Conservation (phyloP, 768 basidiomycete species). For the Termitomyces sp. region DNA sequence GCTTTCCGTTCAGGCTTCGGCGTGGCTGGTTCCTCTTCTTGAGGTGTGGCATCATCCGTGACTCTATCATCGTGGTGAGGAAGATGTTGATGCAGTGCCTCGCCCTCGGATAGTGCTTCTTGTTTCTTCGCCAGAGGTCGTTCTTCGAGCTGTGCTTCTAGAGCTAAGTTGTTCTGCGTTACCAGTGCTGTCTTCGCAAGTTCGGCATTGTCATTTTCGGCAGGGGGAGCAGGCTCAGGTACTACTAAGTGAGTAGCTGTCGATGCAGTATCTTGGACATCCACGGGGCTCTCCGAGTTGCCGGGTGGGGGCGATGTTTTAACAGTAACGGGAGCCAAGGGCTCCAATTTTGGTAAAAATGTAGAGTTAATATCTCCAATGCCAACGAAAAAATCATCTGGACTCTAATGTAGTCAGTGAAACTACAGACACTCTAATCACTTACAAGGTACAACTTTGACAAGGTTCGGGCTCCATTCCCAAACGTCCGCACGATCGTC, state of each 20-base stretch:
- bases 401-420: not conserved
- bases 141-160: slow-evolving; percentile 83
- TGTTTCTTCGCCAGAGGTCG: slow-evolving; percentile 86
- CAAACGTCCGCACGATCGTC: slow-evolving; percentile 98
- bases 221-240: slow-evolving; percentile 17
- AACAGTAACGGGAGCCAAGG: slow-evolving; percentile 30
- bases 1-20: slow-evolving; percentile 56
- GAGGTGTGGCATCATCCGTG: slow-evolving; percentile 13
- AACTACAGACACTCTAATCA: slow-evolving; percentile 1
- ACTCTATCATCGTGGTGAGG: slow-evolving; percentile 15
- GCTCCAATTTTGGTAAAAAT: slow-evolving; percentile 78
- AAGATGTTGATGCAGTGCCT: slow-evolving; percentile 21
- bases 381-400: slow-evolving; percentile 96
- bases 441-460: slow-evolving; percentile 94
- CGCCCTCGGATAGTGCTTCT: slow-evolving; percentile 59
- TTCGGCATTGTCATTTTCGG: slow-evolving; percentile 42
- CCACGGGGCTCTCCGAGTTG: not conserved
- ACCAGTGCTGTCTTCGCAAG: slow-evolving; percentile 49
- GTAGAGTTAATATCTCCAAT: slow-evolving; percentile 98
- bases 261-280: not conserved
- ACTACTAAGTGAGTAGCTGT: slow-evolving; percentile 12
- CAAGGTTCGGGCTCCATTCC: slow-evolving; percentile 95
- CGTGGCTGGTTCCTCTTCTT: slow-evolving; percentile 10
- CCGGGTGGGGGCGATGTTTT: not conserved
- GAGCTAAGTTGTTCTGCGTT: slow-evolving; percentile 63